These are phyloP conservation scores for Pilatotrama ljubarskyi DNA, from an alignment of 768 basidiomycete genomes.

Conservation along the genomic window DNA sequence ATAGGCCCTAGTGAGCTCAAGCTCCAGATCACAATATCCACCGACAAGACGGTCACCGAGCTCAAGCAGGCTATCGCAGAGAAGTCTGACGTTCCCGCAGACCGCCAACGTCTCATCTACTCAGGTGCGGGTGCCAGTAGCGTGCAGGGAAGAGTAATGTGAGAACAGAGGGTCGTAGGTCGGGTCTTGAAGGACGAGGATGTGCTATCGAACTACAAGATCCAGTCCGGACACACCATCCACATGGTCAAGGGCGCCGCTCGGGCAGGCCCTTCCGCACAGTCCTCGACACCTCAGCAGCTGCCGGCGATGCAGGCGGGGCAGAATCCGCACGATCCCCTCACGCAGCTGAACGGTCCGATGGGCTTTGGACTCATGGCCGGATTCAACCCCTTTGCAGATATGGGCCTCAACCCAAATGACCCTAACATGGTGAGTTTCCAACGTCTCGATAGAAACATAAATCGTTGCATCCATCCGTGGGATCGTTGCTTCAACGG, in stretches of 20 bases:
- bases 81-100: constrained; percentile 83
- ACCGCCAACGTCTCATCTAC: constrained; percentile 89
- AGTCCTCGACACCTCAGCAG: constrained; percentile 48
- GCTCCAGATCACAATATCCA: constrained; percentile 78
- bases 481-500: too few relatives aligned
- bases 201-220: constrained; percentile 80
- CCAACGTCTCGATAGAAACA: not conserved
- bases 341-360: constrained; percentile 79
- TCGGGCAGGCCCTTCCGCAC: constrained; percentile 41
- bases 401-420: constrained; percentile 86
- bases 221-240: constrained; percentile 83
- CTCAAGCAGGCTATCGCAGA: constrained; percentile 89
- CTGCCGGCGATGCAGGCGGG: constrained; percentile 90
- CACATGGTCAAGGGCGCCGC: constrained; percentile 92
- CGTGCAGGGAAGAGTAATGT: not conserved
- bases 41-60: constrained; percentile 84
- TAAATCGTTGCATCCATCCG: not conserved
- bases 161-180: constrained; percentile 64
- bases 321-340: constrained; percentile 84
- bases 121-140: constrained; percentile 55
- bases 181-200: constrained; percentile 70
- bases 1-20: constrained; percentile 90
- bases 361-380: constrained; percentile 79
- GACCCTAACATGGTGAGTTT: constrained; percentile 89
- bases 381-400: constrained; percentile 89